These are phyloP conservation scores for Singerocomus inundabilis DNA, from an alignment of 1,284 basidiomycete genomes.

Conservation along the genomic window DNA sequence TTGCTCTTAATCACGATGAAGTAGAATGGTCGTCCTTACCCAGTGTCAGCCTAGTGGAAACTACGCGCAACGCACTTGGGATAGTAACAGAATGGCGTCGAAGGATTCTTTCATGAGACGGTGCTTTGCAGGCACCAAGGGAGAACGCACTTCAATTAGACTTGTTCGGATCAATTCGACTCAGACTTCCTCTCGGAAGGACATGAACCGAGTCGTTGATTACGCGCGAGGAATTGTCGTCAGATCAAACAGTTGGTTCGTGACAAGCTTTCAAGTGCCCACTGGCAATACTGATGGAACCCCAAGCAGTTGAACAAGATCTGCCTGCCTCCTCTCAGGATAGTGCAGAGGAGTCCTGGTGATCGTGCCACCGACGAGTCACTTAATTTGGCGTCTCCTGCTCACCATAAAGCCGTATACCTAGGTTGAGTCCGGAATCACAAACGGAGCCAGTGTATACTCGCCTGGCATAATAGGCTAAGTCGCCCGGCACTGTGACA, in stretches of 20 bases:
- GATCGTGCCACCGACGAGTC: constrained; percentile 3
- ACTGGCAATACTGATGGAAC: no score
- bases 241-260: no score
- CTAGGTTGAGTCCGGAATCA: background rate
- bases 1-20: background rate
- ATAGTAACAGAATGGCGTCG: no score
- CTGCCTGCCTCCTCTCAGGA: background rate
- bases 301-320: constrained; percentile 3
- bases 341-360: no score
- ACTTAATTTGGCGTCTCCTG: constrained; percentile 2
- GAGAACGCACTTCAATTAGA: constrained; percentile 8
- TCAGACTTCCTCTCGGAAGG: background rate
- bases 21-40: background rate
- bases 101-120: background rate
- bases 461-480: constrained; percentile 6
- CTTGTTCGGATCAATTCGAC: constrained; percentile 4
- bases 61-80: background rate
- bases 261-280: no score
- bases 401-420: constrained; percentile 6
- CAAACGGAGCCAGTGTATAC: constrained; percentile 5
- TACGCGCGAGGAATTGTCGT: constrained; percentile 6
- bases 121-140: background rate
- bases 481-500: background rate
- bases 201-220: background rate
- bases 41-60: background rate